These are phyloP conservation scores for Corchorus capsularis DNA, from an alignment of 345 rosid genomes.

Conservation along the genomic window DNA sequence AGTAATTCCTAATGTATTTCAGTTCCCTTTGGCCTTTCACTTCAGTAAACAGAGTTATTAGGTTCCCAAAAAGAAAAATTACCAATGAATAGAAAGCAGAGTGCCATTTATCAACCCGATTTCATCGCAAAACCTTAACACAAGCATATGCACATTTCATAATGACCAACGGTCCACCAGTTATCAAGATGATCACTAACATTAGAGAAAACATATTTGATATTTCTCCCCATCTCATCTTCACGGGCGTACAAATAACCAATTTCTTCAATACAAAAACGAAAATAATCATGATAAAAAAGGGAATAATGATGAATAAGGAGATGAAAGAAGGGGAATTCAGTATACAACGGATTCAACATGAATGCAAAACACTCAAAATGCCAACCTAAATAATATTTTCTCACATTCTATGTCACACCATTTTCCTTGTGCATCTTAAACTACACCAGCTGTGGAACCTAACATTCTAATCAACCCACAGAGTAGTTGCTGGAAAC, in stretches of 20 bases:
- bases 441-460: background rate
- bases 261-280: background rate
- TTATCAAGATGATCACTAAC: background rate
- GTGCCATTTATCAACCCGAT: background rate
- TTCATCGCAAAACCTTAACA: background rate
- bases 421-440: background rate
- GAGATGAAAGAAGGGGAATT: background rate
- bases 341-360: background rate
- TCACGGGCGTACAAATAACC: background rate
- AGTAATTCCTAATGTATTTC: background rate
- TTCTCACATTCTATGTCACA: background rate
- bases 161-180: background rate
- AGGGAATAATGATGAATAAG: background rate
- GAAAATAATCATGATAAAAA: background rate
- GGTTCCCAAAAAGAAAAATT: background rate
- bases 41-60: background rate
- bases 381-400: background rate
- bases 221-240: background rate
- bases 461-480: background rate
- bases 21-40: background rate
- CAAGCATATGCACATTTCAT: background rate
- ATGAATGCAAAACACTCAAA: background rate
- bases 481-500: background rate
- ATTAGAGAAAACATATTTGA: background rate
- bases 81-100: background rate